Conservation (phyloP, 208 protist genomes). For the Trypanosoma scelopori region DNA sequence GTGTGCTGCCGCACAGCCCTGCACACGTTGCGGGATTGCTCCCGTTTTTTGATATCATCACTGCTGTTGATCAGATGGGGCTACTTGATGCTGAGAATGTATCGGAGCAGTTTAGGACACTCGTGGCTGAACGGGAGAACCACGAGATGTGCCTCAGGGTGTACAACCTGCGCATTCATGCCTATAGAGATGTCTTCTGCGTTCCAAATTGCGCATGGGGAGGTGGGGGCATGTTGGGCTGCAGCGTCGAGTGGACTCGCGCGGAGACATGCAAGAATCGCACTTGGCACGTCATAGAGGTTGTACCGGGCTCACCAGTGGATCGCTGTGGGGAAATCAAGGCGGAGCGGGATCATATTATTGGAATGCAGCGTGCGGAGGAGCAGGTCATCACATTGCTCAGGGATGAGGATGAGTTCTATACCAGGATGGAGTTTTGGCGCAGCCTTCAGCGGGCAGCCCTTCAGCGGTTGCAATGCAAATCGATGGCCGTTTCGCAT, state of each 20-base stretch:
- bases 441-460: conserved; percentile 43
- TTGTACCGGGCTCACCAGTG: conserved; percentile 57
- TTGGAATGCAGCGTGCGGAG: conserved; percentile 79
- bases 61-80: conserved; percentile 52
- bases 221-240: conserved; percentile 72
- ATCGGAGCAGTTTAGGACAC: conserved; percentile 51
- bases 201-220: conserved; percentile 36
- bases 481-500: background rate
- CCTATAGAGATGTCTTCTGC: conserved; percentile 59
- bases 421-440: conserved; percentile 61
- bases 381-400: conserved; percentile 68
- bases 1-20: conserved; percentile 71
- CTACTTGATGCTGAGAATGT: conserved; percentile 24
- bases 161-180: conserved; percentile 61
- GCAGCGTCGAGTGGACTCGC: conserved; percentile 77
- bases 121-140: conserved; percentile 44
- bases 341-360: conserved; percentile 71
- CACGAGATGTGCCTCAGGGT: conserved; percentile 54
- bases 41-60: conserved; percentile 90
- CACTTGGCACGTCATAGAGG: conserved; percentile 70
- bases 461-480: conserved; percentile 31
- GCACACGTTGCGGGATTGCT: conserved; percentile 72
- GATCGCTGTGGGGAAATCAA: conserved; percentile 40
- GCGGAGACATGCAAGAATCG: conserved; percentile 32
- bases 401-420: conserved; percentile 62